These are phyloP conservation scores for Phytophthora pisi DNA, from an alignment of 352 stramenopile species.

Conservation along the genomic window DNA sequence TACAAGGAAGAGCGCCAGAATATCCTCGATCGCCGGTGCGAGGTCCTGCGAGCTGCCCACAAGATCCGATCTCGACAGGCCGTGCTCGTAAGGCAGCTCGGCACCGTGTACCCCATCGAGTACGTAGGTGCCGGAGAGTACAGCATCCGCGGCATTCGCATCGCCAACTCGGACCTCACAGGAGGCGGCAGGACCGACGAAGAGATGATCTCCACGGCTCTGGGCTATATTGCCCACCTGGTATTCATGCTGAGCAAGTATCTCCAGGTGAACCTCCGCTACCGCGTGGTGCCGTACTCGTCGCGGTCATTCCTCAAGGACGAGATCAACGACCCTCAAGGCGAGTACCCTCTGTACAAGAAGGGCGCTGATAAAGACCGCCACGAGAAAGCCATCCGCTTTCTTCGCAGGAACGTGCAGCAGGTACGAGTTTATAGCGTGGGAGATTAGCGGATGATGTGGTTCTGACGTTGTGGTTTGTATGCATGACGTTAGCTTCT, in stretches of 20 bases:
- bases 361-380: slow-evolving; percentile 79
- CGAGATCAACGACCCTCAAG: slow-evolving; percentile 83
- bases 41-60: slow-evolving; percentile 78
- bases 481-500: slow-evolving; percentile 51
- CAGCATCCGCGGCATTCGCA: slow-evolving; percentile 79
- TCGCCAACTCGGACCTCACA: slow-evolving; percentile 74
- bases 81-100: slow-evolving; percentile 78
- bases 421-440: slow-evolving; percentile 52
- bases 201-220: slow-evolving; percentile 82
- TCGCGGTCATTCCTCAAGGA: slow-evolving; percentile 85
- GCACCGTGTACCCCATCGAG: slow-evolving; percentile 84
- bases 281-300: slow-evolving; percentile 80
- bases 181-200: slow-evolving; percentile 66
- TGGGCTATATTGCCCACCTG: slow-evolving; percentile 88
- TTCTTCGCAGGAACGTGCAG: slow-evolving; percentile 81
- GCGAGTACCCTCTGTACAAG: slow-evolving; percentile 86
- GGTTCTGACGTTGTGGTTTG: slow-evolving; percentile 14
- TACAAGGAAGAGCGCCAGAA: slow-evolving; percentile 85
- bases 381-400: slow-evolving; percentile 79
- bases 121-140: slow-evolving; percentile 83
- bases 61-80: slow-evolving; percentile 85
- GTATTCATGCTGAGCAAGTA: slow-evolving; percentile 92
- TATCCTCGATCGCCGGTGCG: slow-evolving; percentile 75
- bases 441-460: neutral
- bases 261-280: slow-evolving; percentile 83